A percentile compares a stretch with the other conserved stretches of the same genome.
Evolutionary conservation across 2,329 filamentous ascomycete genomes (phyloP).

Genomic region (Cryphonectria japonica): DNA sequence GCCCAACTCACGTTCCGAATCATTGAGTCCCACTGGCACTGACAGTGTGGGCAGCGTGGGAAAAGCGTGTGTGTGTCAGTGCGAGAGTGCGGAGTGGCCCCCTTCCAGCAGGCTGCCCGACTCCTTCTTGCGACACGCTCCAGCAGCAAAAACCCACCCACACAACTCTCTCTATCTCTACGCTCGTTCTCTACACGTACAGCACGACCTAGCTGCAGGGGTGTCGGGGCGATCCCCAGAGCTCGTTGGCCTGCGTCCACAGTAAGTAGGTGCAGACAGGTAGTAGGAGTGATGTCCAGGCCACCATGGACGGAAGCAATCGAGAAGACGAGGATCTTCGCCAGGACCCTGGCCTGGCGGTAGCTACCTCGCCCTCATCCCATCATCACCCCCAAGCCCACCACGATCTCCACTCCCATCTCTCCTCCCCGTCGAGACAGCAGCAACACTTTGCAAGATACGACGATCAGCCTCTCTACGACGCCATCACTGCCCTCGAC

Average conservation of each 20-base stretch:
- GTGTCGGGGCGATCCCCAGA: slow-evolving; percentile 10
- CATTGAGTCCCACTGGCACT: neutral
- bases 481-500: slow-evolving; percentile 34
- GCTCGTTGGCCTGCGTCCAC: slow-evolving; percentile 13
- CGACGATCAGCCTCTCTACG: slow-evolving; percentile 35
- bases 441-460: slow-evolving; percentile 24
- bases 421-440: slow-evolving; percentile 29
- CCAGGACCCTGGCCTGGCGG: slow-evolving; percentile 36
- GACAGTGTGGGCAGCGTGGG: neutral
- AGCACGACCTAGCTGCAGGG: slow-evolving; percentile 3
- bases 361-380: slow-evolving; percentile 38
- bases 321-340: slow-evolving; percentile 48
- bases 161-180: neutral
- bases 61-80: neutral
- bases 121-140: neutral
- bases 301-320: slow-evolving; percentile 54
- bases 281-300: slow-evolving; percentile 41
- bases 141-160: neutral
- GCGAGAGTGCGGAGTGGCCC: neutral
- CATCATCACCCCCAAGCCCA: slow-evolving; percentile 36
- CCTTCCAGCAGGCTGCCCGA: neutral
- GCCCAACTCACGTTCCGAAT: neutral
- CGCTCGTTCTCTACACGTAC: neutral
- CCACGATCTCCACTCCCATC: slow-evolving; percentile 34
- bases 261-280: slow-evolving; percentile 17